Conservation (phyloP, 257 asterid genomes). For the Solanum chilense region DNA sequence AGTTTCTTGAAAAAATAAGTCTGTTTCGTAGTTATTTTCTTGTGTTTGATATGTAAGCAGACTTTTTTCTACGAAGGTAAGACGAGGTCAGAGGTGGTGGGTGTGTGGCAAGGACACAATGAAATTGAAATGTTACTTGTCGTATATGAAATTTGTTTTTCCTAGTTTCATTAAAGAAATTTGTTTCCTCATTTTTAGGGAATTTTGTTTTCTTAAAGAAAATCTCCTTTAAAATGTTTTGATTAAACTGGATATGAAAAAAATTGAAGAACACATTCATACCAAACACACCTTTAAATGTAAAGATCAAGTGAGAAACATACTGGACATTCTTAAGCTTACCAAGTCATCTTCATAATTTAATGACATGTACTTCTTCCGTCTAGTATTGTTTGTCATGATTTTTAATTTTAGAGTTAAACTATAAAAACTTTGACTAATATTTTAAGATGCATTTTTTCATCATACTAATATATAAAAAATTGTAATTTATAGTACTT, state of each 20-base stretch:
- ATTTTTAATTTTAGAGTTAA: no score
- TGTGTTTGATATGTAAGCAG: neutral
- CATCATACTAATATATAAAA: no score
- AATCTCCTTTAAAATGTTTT: neutral
- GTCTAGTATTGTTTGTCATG: no score
- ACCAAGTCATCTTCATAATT: neutral
- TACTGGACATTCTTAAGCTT: neutral
- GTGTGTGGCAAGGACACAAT: no score
- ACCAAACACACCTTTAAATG: neutral
- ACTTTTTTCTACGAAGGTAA: neutral
- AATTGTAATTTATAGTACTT: no score
- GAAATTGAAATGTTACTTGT: no score
- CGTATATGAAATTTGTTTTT: no score
- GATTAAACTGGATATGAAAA: no score
- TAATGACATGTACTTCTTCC: neutral
- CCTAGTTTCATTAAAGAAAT: neutral
- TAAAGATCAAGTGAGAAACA: neutral
- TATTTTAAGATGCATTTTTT: no score
- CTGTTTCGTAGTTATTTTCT: neutral
- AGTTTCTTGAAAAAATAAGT: neutral
- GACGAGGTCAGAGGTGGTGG: neutral
- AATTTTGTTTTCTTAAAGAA: no score
- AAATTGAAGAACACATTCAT: neutral
- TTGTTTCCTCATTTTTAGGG: no score
- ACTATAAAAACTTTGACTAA: no score